These are phyloP conservation scores for Ascocoryne sarcoides DNA, from an alignment of 2,329 filamentous ascomycete species.

Conservation along the genomic window DNA sequence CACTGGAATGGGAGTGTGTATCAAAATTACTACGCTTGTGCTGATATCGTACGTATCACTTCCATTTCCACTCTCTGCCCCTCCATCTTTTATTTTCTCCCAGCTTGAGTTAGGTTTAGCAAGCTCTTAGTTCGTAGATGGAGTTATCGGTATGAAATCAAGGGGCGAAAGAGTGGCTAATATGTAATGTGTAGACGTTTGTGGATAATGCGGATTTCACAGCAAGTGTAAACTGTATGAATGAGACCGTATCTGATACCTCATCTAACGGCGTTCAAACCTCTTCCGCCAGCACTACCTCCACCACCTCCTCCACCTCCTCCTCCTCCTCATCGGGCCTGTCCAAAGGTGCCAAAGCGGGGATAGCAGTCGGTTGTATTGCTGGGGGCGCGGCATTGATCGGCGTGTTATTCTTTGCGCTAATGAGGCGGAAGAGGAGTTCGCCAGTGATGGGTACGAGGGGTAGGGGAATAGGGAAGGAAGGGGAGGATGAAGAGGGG, in stretches of 20 bases:
- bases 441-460: not conserved
- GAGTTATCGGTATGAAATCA: too few relatives aligned
- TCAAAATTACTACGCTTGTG: conserved; percentile 37
- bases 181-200: too few relatives aligned
- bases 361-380: conserved; percentile 22
- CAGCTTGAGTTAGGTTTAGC: too few relatives aligned
- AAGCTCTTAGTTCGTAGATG: too few relatives aligned
- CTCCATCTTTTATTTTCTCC: not conserved
- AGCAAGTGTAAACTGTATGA: not conserved
- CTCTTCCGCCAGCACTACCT: conserved; percentile 1
- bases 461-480: too few relatives aligned
- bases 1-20: conserved; percentile 32
- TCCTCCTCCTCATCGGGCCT: not conserved
- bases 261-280: conserved; percentile 23
- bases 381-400: conserved; percentile 10
- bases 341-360: conserved; percentile 16
- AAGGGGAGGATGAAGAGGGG: too few relatives aligned
- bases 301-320: conserved; percentile 1
- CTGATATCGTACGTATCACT: conserved; percentile 33
- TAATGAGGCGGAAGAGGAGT: not conserved
- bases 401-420: not conserved
- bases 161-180: too few relatives aligned
- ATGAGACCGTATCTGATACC: not conserved
- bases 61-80: not conserved
- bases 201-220: conserved; percentile 24